Evolutionary conservation across 805 yeast genomes (phyloP).

Genomic region (Zygosaccharomyces kombuchaensis): DNA sequence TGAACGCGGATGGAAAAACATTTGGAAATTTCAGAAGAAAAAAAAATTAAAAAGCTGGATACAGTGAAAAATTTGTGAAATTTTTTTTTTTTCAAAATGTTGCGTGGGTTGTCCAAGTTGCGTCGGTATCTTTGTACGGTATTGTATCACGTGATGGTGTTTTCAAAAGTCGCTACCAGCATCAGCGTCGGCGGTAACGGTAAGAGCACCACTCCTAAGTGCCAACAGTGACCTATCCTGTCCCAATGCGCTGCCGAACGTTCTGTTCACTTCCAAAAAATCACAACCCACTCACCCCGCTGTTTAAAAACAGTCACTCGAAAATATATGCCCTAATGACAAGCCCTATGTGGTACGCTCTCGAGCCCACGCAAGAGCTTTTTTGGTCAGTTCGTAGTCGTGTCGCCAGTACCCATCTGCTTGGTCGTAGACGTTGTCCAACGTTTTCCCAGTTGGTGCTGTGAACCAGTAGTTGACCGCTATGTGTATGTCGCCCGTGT

Average conservation of each 20-base stretch:
- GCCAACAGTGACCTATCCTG: too few species aligned
- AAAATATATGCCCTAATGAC: not conserved
- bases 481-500: conserved; percentile 41
- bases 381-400: conserved; percentile 45
- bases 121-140: conserved; percentile 1
- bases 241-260: not conserved
- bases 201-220: not conserved
- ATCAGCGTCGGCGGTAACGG: not conserved
- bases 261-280: not conserved
- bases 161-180: too few species aligned
- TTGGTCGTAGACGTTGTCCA: conserved; percentile 37
- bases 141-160: not conserved
- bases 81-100: conserved; percentile 7
- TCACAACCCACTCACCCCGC: not conserved
- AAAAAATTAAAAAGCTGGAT: conserved; percentile 1
- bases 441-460: conserved; percentile 47
- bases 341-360: not conserved
- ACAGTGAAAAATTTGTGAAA: conserved; percentile 9
- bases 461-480: conserved; percentile 75
- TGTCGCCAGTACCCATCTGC: conserved; percentile 49
- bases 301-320: not conserved
- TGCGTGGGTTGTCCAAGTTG: conserved; percentile 11
- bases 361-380: conserved; percentile 24
- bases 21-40: not conserved
- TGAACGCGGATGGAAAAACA: conserved; percentile 1